Conservation (phyloP, 805 yeast genomes). For the Metschnikowia peoriensis region DNA sequence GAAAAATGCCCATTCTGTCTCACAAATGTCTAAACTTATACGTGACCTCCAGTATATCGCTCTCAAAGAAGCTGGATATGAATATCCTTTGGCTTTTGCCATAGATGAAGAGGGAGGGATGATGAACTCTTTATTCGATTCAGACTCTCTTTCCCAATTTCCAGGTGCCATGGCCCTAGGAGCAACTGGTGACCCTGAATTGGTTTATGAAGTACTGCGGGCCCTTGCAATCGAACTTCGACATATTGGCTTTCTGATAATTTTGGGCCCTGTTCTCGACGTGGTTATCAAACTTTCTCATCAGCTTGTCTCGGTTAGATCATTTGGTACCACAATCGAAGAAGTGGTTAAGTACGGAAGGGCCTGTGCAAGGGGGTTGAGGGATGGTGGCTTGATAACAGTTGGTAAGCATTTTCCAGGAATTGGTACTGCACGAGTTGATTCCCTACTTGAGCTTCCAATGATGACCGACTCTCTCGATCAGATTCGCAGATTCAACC, state of each 20-base stretch:
- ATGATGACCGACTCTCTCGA: constrained; percentile 55
- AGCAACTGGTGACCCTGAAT: constrained; percentile 49
- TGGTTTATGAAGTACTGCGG: constrained; percentile 50
- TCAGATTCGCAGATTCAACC: constrained; percentile 49
- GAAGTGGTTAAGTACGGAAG: constrained; percentile 54
- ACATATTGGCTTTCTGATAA: constrained; percentile 54
- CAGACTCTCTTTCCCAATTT: constrained; percentile 50
- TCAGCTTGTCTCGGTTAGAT: constrained; percentile 57
- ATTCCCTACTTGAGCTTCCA: constrained; percentile 55
- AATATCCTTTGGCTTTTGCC: constrained; percentile 54
- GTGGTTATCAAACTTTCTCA: constrained; percentile 55
- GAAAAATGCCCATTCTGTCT: constrained; percentile 50
- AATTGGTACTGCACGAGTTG: constrained; percentile 59
- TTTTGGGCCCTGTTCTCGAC: constrained; percentile 62
- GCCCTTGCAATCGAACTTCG: constrained; percentile 54
- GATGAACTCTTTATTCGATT: constrained; percentile 57
- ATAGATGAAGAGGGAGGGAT: constrained; percentile 66
- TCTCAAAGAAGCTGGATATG: constrained; percentile 43
- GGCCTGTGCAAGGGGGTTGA: constrained; percentile 52
- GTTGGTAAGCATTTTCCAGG: constrained; percentile 70
- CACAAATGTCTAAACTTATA: constrained; percentile 50
- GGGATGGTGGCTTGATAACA: constrained; percentile 51
- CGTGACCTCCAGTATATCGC: constrained; percentile 56
- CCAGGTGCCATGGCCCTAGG: constrained; percentile 67
- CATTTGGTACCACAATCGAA: constrained; percentile 60